Percentiles rank a stretch among this genome's conserved stretches.
Evolutionary conservation across 768 basidiomycete genomes (phyloP).

Genomic region (Steccherinum ochraceum): DNA sequence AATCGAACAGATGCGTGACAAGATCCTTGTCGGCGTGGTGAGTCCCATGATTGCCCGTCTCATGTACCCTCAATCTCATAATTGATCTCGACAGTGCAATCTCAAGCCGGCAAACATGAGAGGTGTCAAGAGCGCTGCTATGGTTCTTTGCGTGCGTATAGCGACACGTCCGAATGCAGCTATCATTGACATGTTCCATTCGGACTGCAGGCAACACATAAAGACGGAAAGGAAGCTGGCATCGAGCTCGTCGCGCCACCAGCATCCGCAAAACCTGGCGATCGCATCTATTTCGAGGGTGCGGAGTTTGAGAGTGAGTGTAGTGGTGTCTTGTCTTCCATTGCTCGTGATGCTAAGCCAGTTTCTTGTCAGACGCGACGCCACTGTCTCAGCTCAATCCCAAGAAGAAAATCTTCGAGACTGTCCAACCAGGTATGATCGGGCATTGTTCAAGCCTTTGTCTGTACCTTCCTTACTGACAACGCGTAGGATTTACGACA

Average conservation of each 20-base stretch:
- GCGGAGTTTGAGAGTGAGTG: conserved; percentile 71
- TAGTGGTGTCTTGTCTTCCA: conserved; percentile 1
- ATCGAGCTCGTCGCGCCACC: conserved; percentile 93
- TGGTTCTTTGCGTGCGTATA: conserved; percentile 85
- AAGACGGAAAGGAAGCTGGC: conserved; percentile 84
- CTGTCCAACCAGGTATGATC: conserved; percentile 80
- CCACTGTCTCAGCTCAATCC: conserved; percentile 89
- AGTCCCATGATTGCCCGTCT: conserved; percentile 18
- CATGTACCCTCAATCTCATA: background rate
- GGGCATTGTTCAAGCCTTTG: conserved; percentile 1
- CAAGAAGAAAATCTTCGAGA: conserved; percentile 99
- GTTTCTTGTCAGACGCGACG: conserved; percentile 36
- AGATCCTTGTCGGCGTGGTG: conserved; percentile 79
- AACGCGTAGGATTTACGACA: conserved; percentile 70
- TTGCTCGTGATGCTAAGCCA: background rate
- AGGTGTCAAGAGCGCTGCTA: conserved; percentile 95
- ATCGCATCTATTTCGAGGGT: conserved; percentile 93
- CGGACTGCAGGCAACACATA: conserved; percentile 68
- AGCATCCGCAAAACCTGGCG: conserved; percentile 78
- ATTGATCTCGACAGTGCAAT: conserved; percentile 55
- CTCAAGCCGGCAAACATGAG: conserved; percentile 96
- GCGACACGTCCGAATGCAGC: background rate
- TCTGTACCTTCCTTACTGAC: conserved; percentile 1
- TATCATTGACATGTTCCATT: conserved; percentile 1
- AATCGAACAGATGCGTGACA: conserved; percentile 87